Evolutionary conservation across 768 basidiomycete genomes (phyloP).

Genomic region (Boletus subparvulus): DNA sequence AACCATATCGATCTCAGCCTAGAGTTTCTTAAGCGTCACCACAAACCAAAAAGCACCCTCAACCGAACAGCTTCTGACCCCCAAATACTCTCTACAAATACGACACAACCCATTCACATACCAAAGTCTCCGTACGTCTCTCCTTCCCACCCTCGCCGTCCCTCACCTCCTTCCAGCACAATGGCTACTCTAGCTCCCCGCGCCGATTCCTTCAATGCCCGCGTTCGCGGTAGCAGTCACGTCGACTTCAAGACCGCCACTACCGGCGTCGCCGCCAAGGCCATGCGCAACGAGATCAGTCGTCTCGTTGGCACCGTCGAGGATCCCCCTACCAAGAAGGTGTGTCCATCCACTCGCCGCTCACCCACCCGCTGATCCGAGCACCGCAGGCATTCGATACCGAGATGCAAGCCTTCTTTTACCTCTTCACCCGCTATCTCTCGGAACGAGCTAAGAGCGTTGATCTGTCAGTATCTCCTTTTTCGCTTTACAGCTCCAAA

Average conservation of each 20-base stretch:
- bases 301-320: constrained; percentile 85
- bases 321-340: constrained; percentile 81
- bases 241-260: constrained; percentile 98
- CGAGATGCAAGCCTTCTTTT: constrained; percentile 85
- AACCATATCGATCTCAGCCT: constrained; percentile 34
- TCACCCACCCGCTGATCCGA: constrained; percentile 17
- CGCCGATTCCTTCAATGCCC: constrained; percentile 66
- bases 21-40: constrained; percentile 61
- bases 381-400: constrained; percentile 60
- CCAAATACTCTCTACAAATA: constrained; percentile 60
- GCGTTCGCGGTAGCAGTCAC: constrained; percentile 74
- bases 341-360: constrained; percentile 28
- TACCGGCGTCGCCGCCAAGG: constrained; percentile 89
- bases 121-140: constrained; percentile 42
- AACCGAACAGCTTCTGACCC: constrained; percentile 49
- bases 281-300: constrained; percentile 98
- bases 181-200: constrained; percentile 59
- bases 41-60: constrained; percentile 49
- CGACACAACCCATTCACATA: constrained; percentile 59
- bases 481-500: constrained; percentile 4
- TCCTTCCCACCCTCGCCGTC: constrained; percentile 7
- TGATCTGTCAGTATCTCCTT: constrained; percentile 55
- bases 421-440: constrained; percentile 79
- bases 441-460: constrained; percentile 65
- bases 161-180: constrained; percentile 39